phyloP scores from a whole-genome alignment of 306 rosid species.

The Lithocarpus polystachyus region DNA sequence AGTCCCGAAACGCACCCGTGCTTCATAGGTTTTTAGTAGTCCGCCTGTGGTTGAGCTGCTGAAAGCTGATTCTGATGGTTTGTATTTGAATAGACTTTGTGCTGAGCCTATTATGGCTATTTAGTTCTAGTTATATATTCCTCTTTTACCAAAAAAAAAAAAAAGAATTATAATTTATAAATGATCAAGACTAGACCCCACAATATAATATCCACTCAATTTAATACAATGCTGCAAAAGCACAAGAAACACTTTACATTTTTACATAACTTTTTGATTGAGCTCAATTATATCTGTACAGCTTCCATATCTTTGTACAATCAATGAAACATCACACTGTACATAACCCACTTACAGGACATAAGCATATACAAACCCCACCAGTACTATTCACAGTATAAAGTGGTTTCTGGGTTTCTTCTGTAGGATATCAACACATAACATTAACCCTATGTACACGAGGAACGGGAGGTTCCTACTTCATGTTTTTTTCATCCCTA shows the following conservation, averaged over 20 bases:
- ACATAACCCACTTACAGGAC: conserved; percentile 10
- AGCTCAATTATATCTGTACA: conserved; percentile 10
- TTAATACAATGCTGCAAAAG: background rate
- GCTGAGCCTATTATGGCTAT: no score
- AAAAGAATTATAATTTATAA: no score
- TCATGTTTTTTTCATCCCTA: background rate
- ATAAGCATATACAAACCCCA: conserved; percentile 11
- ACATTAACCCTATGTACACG: background rate
- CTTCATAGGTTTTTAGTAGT: no score
- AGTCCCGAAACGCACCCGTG: no score
- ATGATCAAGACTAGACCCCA: background rate
- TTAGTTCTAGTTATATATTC: no score
- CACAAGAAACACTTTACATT: background rate
- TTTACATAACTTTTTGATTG: conserved; percentile 2
- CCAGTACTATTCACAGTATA: conserved; percentile 7
- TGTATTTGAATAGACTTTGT: no score
- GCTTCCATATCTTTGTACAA: conserved; percentile 21
- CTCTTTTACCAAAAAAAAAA: no score
- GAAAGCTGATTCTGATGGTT: no score
- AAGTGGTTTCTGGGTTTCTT: conserved; percentile 28
- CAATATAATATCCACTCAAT: background rate
- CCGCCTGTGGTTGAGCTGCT: no score
- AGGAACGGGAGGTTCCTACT: conserved; percentile 12
- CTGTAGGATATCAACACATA: conserved; percentile 12
- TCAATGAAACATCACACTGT: conserved; percentile 20